These are phyloP conservation scores for Bothriochloa decipiens DNA, from an alignment of 176 grass and related monocot genomes.

Conservation along the genomic window DNA sequence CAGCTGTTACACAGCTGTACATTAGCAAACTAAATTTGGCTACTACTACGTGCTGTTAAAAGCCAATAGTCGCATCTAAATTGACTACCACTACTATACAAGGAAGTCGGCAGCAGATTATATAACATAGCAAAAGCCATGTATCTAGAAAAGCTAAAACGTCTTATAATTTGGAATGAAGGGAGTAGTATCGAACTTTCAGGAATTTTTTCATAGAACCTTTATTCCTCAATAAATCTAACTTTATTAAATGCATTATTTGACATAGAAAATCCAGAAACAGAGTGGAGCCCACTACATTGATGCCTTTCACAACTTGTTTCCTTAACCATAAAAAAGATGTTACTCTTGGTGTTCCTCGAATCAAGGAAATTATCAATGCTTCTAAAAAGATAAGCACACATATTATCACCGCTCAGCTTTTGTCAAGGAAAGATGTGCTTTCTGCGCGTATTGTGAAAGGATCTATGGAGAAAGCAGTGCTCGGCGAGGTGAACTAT, in stretches of 20 bases:
- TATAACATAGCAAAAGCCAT: background rate
- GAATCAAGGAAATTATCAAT: slow-evolving; percentile 99
- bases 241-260: slow-evolving; percentile 18
- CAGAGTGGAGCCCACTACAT: background rate
- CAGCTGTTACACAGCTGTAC: too few species aligned
- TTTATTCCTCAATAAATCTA: slow-evolving; percentile 1
- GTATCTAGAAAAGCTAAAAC: slow-evolving; percentile 6
- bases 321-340: slow-evolving; percentile 67
- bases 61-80: too few species aligned
- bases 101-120: too few species aligned
- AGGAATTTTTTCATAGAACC: background rate
- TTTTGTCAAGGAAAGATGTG: slow-evolving; percentile 56
- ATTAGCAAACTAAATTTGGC: too few species aligned
- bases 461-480: slow-evolving; percentile 77
- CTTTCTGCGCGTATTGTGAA: slow-evolving; percentile 69
- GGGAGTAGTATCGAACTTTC: slow-evolving; percentile 15
- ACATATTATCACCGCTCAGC: slow-evolving; percentile 68
- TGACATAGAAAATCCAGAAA: slow-evolving; percentile 9
- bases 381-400: slow-evolving; percentile 95
- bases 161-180: background rate
- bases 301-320: slow-evolving; percentile 21
- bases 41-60: too few species aligned
- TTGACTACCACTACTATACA: too few species aligned
- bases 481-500: slow-evolving; percentile 66
- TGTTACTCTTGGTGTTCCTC: slow-evolving; percentile 94